phyloP scores from a whole-genome alignment of 1,284 basidiomycete species.

The Sanguinoderma infundibulare region DNA sequence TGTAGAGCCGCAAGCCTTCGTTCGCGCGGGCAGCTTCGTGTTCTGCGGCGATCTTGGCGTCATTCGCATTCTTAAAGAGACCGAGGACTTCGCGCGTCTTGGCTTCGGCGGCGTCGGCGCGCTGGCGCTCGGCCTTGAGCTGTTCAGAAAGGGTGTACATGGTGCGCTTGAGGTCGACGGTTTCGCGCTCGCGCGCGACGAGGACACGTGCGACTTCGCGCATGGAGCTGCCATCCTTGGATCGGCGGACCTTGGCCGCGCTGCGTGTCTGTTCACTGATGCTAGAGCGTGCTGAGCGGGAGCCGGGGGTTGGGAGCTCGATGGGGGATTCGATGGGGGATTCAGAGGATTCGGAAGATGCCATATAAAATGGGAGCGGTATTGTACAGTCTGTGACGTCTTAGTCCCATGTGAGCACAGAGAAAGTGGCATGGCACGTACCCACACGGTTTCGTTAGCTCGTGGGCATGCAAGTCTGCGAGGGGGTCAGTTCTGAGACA shows the following conservation, averaged over 20 bases:
- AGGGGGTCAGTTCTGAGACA: not conserved
- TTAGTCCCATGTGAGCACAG: constrained; percentile 7
- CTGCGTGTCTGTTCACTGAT: constrained; percentile 22
- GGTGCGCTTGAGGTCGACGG: constrained; percentile 52
- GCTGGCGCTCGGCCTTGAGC: constrained; percentile 54
- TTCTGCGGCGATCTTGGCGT: constrained; percentile 54
- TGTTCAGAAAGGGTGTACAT: constrained; percentile 56
- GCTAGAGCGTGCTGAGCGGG: constrained; percentile 19
- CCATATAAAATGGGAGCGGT: constrained; percentile 25
- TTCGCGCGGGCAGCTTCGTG: constrained; percentile 52
- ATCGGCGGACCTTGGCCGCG: constrained; percentile 21
- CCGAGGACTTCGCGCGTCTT: constrained; percentile 52
- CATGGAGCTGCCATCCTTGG: constrained; percentile 29
- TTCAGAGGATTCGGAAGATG: constrained; percentile 28
- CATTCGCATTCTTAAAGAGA: constrained; percentile 55
- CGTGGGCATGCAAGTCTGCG: constrained; percentile 17
- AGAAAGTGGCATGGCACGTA: constrained; percentile 11
- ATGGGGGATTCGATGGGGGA: constrained; percentile 28
- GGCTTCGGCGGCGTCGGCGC: constrained; percentile 56
- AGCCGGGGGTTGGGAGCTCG: constrained; percentile 8
- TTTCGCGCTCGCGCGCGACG: constrained; percentile 60
- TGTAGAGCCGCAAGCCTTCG: constrained; percentile 63
- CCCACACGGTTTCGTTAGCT: constrained; percentile 22
- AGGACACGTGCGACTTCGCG: constrained; percentile 39
- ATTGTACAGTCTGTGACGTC: constrained; percentile 22